Base-by-base conservation (phyloP, 164 flowering plant genomes). In the Sextonia rubra region DNA sequence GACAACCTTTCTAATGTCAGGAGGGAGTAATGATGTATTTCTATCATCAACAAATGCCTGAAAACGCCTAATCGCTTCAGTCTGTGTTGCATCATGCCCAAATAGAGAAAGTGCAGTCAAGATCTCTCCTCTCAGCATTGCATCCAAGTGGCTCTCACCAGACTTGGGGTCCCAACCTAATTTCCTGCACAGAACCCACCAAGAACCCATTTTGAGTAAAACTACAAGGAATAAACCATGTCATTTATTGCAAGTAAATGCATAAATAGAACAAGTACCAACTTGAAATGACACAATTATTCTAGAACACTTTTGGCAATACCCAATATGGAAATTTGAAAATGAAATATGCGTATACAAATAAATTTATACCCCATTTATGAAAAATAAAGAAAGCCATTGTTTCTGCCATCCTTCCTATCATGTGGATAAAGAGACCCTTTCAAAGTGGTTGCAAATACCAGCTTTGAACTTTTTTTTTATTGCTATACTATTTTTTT, bases 61-160 rank as follows among this genome's bases (percentile, higher is more conserved):
- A 74, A 93, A 93, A 12, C 98, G 95, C 79, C 81, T 86, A 64
- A 71, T 75, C 58, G 91, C 98, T 85, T 96, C 98, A 56, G 79
- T 77, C 63, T 76, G 73, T 14, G 97, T 92, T 62, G 9, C 48
- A 30, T 87, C 92, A 79, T 96, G 90, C 23, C 97, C 97, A 83
- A 90, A 87, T 8, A 68, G 22, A 74, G 91, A 88, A 69, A 96
- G 90, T 47, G 93, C 97, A 74, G 88, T 85, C 80, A 96, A 82
- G 68, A 96, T 64, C 82, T 96, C 95, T 69, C 98, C 99, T 81
- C 97, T 90, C 85, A 93, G 83, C 98, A 96, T 85, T 70, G 95
- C 89, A 78, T 96, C 97, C 73, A 92, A 80, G 78, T 93, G 97
- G 72, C 91, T 85, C 80, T 96, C 99, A 49, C 94, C 95, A 70